Evolutionary conservation across 257 asterid genomes (phyloP).

Genomic region (Plantago elongata): DNA sequence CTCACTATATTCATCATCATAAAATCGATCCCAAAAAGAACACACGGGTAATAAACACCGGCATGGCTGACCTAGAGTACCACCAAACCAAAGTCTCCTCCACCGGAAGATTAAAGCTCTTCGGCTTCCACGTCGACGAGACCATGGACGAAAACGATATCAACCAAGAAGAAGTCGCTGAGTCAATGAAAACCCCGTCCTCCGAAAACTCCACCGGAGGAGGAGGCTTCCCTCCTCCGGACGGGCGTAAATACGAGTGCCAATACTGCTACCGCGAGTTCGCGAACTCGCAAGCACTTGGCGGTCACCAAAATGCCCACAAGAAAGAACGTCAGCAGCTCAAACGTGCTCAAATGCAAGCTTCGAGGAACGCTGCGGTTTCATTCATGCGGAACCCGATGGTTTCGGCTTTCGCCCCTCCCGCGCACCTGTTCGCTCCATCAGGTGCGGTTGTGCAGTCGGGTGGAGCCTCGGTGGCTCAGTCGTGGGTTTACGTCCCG

Average conservation of each 20-base stretch:
- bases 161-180: conserved; percentile 40
- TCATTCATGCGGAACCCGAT: conserved; percentile 91
- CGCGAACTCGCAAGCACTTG: conserved; percentile 92
- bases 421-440: conserved; percentile 70
- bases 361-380: conserved; percentile 80
- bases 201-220: conserved; percentile 34
- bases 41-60: conserved; percentile 13
- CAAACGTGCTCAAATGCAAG: conserved; percentile 88
- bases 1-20: not conserved
- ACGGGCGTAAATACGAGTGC: conserved; percentile 91
- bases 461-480: conserved; percentile 24
- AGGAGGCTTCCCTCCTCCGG: conserved; percentile 43
- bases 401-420: conserved; percentile 76
- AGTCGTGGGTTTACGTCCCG: conserved; percentile 73
- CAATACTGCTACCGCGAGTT: conserved; percentile 94
- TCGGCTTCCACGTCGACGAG: conserved; percentile 59
- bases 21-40: not conserved
- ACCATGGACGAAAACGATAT: conserved; percentile 25
- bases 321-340: conserved; percentile 90
- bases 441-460: conserved; percentile 37
- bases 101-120: conserved; percentile 62
- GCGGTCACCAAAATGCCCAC: conserved; percentile 97
- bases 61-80: conserved; percentile 62
- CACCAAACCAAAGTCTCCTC: conserved; percentile 28
- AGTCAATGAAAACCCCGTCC: conserved; percentile 16